Percentiles rank a stretch among this genome's conserved stretches.
phyloP scores from a whole-genome alignment of 83 land plant genomes.

The Diphasiastrum complanatum region DNA sequence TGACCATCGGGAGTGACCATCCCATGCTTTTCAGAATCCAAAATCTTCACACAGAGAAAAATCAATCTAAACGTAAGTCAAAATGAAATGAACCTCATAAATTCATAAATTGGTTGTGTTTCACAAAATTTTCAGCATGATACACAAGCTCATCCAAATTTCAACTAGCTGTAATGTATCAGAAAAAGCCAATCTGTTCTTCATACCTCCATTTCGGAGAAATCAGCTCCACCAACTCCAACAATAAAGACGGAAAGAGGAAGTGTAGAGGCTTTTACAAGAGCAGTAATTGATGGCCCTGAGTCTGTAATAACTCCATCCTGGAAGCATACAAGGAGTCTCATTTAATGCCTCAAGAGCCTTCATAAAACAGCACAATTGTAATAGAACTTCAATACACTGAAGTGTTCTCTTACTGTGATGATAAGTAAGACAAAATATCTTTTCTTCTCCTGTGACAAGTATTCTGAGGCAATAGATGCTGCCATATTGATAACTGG shows the following conservation, averaged over 20 bases:
- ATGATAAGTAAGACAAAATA: conserved; percentile 84
- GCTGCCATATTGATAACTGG: conserved; percentile 72
- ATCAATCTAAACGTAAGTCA: no score
- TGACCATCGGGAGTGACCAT: conserved; percentile 55
- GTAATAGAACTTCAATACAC: background rate
- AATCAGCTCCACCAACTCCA: conserved; percentile 97
- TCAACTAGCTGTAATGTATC: background rate
- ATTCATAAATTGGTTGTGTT: no score
- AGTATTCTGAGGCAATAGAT: conserved; percentile 49
- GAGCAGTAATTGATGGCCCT: conserved; percentile 77
- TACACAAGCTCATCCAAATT: background rate
- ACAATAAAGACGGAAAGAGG: conserved; percentile 89
- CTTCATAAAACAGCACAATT: background rate
- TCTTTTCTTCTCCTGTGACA: conserved; percentile 35
- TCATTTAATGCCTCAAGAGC: background rate
- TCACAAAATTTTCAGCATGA: background rate
- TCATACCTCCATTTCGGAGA: conserved; percentile 90
- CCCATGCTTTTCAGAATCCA: conserved; percentile 26
- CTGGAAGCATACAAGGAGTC: conserved; percentile 22
- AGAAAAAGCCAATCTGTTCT: background rate
- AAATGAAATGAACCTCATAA: background rate
- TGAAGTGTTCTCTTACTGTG: conserved; percentile 40
- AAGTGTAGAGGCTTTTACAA: conserved; percentile 73
- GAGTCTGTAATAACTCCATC: conserved; percentile 94
- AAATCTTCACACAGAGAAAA: conserved; percentile 10